Percentiles rank a stretch among this genome's conserved stretches.
Conservation (phyloP, 345 rosid species). For the Fremontodendron californicum region DNA sequence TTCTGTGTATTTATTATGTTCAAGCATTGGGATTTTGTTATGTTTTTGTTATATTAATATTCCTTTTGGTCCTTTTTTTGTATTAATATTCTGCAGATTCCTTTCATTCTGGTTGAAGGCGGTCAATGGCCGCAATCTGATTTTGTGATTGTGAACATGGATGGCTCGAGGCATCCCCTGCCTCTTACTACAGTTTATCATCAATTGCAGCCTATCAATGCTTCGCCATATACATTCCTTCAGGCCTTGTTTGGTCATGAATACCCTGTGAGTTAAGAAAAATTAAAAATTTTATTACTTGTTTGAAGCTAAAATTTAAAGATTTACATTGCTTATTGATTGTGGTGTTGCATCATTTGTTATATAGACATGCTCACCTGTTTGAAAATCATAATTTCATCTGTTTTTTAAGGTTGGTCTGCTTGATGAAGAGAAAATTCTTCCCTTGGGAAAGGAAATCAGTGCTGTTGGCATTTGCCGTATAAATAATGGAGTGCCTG, state of each 20-base stretch:
- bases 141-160: conserved; percentile 67
- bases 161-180: conserved; percentile 64
- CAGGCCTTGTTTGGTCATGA: conserved; percentile 78
- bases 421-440: conserved; percentile 90
- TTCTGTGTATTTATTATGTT: conserved; percentile 1
- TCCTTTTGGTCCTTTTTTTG: neutral
- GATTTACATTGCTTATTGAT: neutral
- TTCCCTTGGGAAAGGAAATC: conserved; percentile 67
- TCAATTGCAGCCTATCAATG: conserved; percentile 63
- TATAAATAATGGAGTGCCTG: conserved; percentile 58
- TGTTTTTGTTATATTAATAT: neutral
- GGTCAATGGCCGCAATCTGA: conserved; percentile 40
- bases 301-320: neutral
- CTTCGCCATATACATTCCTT: conserved; percentile 76
- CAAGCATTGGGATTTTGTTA: conserved; percentile 4
- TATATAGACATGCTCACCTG: neutral
- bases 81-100: conserved; percentile 52
- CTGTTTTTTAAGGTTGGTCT: conserved; percentile 61
- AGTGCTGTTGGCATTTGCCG: conserved; percentile 65
- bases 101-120: conserved; percentile 68
- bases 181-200: conserved; percentile 84
- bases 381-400: conserved; percentile 5
- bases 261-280: conserved; percentile 54
- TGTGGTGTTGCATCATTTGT: conserved; percentile 2
- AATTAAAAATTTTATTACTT: neutral